Conservation (phyloP, 2,329 filamentous ascomycete genomes). For the Akanthomyces muscarius region DNA sequence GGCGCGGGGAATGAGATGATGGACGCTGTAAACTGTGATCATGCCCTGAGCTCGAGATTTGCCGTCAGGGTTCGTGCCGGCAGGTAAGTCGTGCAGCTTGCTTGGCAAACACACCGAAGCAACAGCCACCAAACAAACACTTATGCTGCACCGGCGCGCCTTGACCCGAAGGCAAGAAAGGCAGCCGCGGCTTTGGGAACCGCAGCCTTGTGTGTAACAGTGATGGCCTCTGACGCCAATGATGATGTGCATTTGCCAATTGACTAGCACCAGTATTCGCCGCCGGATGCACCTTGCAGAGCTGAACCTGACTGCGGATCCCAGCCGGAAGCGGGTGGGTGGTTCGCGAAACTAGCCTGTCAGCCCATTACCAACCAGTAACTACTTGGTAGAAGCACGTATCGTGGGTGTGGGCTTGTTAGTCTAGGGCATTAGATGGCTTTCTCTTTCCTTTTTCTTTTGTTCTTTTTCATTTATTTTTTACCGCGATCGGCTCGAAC, state of each 20-base stretch:
- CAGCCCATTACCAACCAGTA: background rate
- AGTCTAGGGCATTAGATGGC: background rate
- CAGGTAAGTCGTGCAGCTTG: conserved; percentile 11
- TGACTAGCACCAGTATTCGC: background rate
- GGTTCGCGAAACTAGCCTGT: conserved; percentile 1
- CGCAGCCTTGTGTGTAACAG: background rate
- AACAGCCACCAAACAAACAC: conserved; percentile 11
- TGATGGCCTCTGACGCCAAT: background rate
- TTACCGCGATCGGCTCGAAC: background rate
- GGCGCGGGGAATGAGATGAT: background rate
- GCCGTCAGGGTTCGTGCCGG: background rate
- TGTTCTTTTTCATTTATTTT: too few relatives aligned
- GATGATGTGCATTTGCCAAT: conserved; percentile 6
- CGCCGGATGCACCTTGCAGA: conserved; percentile 7
- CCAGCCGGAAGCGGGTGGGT: background rate
- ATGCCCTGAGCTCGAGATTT: background rate
- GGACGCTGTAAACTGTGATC: background rate
- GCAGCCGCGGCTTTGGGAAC: background rate
- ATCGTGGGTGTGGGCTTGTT: background rate
- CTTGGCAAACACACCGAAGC: conserved; percentile 13
- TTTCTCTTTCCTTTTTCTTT: background rate
- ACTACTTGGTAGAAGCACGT: background rate
- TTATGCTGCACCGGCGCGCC: conserved; percentile 1
- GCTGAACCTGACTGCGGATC: conserved; percentile 15
- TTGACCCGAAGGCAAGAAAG: background rate